Conservation (phyloP, 2,329 filamentous ascomycete genomes). For the Fusarium aywerte region DNA sequence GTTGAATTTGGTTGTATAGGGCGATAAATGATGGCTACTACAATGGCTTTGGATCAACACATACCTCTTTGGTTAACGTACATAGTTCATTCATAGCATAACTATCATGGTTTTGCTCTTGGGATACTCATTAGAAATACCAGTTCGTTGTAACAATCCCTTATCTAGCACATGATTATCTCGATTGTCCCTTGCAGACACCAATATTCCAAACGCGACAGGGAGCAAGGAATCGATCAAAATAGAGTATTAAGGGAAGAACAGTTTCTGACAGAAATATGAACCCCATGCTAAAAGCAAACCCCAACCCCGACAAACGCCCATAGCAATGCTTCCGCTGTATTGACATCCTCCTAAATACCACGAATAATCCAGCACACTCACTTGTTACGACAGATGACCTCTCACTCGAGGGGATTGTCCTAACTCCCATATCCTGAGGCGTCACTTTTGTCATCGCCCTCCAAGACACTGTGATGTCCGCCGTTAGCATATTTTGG, state of each 20-base stretch:
- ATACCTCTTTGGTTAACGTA: slow-evolving; percentile 1
- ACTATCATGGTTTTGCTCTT: neutral
- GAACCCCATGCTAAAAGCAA: neutral
- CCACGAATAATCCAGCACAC: neutral
- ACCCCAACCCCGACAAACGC: slow-evolving; percentile 21
- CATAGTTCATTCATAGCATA: neutral
- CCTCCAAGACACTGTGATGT: slow-evolving; percentile 60
- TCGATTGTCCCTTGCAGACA: neutral
- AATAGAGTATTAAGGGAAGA: neutral
- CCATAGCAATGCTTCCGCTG: slow-evolving; percentile 26
- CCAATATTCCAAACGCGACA: no score
- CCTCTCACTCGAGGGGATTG: neutral
- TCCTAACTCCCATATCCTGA: slow-evolving; percentile 56
- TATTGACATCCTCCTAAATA: neutral
- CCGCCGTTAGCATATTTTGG: slow-evolving; percentile 8
- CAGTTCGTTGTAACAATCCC: neutral
- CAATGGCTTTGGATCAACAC: slow-evolving; percentile 7
- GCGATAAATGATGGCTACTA: slow-evolving; percentile 26
- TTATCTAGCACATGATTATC: neutral
- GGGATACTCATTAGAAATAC: neutral
- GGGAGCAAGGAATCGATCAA: neutral
- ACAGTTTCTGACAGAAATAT: neutral
- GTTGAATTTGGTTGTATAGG: slow-evolving; percentile 5
- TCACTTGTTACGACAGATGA: neutral
- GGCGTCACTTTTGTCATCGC: slow-evolving; percentile 65